Evolutionary conservation across 2,329 filamentous ascomycete species (phyloP), one percentile per base, ranked within the genome.

Genomic region (Pseudovirgaria hyperparasitica): DNA sequence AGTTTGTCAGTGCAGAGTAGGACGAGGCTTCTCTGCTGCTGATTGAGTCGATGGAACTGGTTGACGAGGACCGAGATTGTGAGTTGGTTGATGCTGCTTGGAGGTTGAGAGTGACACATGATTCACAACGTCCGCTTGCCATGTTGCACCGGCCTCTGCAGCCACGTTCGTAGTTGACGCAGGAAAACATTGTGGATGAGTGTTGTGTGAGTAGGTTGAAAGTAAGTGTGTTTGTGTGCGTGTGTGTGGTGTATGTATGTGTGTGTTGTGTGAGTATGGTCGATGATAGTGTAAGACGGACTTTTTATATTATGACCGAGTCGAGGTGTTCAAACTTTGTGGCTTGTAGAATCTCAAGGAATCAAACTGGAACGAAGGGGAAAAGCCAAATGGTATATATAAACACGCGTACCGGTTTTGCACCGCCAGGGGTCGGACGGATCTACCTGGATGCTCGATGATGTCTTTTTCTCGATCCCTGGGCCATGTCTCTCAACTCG

Each of bases 161-260:
- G 39, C 54, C 54, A 16, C 54, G 52, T 35, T 57, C 53, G 49
- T 57, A 57, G 48, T 57, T 57, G 45, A 49, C 46, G 39, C 54
- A 57, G 22, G 54, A 57, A 51, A 55, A 56, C 53, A 57, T 57
- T 31, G 26, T 50, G 45, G 22, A 14, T 10, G 23, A 26, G 14
- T n/a, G 27, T n/a, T 12, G 26, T 37, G 12, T 20, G 16, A 8
- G 19, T 15, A 23, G 30, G 19, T 25, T 16, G 26, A 24, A 25
- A n/a, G n/a, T 24, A 17, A 23, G 15, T 22, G 22, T 18, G 23
- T 10, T n/a, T n/a, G 14, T 23, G 19, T 17, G 9, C 13, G n/a
- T 34, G 13, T 14, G n/a, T 21, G 21, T 23, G 4, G 9, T 8
- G 23, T n/a, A 18, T 15, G 16, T 20, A 6, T 23, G 11, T 22